These are phyloP conservation scores for Aspergillus olivimuriae DNA, from an alignment of 495 filamentous ascomycete species.

Conservation along the genomic window DNA sequence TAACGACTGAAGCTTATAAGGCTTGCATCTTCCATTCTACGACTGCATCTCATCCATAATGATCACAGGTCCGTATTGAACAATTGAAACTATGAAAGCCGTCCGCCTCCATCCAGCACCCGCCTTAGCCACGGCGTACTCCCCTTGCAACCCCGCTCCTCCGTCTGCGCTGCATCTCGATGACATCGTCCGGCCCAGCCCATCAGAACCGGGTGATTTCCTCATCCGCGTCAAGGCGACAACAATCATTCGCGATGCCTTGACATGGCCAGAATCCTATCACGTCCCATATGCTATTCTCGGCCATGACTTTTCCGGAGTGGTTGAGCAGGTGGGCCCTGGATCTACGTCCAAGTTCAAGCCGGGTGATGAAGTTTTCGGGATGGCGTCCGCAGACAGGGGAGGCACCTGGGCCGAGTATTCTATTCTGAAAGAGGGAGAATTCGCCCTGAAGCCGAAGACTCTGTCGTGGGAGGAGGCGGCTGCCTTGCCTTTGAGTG, in stretches of 20 bases:
- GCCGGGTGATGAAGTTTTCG: slow-evolving; percentile 29
- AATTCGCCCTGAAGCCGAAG: slow-evolving; percentile 22
- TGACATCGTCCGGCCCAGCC: slow-evolving; percentile 21
- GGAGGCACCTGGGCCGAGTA: slow-evolving; percentile 28
- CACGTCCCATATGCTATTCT: slow-evolving; percentile 18
- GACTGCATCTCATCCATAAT: too few species aligned
- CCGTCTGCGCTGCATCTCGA: slow-evolving; percentile 26
- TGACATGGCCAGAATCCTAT: slow-evolving; percentile 33
- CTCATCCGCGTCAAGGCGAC: slow-evolving; percentile 26
- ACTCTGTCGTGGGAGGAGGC: slow-evolving; percentile 16
- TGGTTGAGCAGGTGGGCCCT: slow-evolving; percentile 20
- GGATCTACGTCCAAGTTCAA: slow-evolving; percentile 9
- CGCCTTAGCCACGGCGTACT: slow-evolving; percentile 12
- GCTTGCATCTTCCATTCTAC: too few species aligned
- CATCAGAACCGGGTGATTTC: slow-evolving; percentile 13
- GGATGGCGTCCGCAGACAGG: slow-evolving; percentile 21
- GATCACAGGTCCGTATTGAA: too few species aligned
- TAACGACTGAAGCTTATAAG: too few species aligned
- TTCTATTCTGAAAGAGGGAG: slow-evolving; percentile 14
- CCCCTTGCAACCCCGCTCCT: slow-evolving; percentile 29
- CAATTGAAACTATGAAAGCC: slow-evolving; percentile 30
- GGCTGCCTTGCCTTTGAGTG: slow-evolving; percentile 29
- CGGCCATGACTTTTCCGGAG: slow-evolving; percentile 43
- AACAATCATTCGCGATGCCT: slow-evolving; percentile 25
- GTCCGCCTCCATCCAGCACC: slow-evolving; percentile 30